Percentiles rank a stretch among this genome's conserved stretches.
These are phyloP conservation scores for Phyllosticta citriasiana DNA, from an alignment of 2,329 filamentous ascomycete species.

Conservation along the genomic window DNA sequence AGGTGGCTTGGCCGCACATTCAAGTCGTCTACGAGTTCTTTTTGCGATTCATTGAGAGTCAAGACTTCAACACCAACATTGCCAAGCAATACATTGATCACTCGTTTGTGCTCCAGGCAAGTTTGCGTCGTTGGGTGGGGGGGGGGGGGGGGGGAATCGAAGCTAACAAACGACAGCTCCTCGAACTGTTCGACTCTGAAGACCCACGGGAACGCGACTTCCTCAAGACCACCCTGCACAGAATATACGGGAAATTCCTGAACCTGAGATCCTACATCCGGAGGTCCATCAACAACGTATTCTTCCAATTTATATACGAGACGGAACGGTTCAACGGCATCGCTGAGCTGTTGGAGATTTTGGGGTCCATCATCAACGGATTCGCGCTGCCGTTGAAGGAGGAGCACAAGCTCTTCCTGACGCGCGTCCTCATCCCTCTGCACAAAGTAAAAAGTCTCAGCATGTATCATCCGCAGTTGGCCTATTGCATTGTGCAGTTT, in stretches of 20 bases:
- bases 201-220: constrained; percentile 95
- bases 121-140: constrained; percentile 13
- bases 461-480: constrained; percentile 98
- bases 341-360: constrained; percentile 88
- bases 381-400: constrained; percentile 95
- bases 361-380: constrained; percentile 98
- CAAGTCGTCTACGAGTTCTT: constrained; percentile 99
- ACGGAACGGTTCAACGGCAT: constrained; percentile 98
- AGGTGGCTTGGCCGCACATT: constrained; percentile 98
- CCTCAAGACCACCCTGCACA: constrained; percentile 92
- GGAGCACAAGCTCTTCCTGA: constrained; percentile 97
- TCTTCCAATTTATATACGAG: constrained; percentile 99
- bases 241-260: constrained; percentile 98
- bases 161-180: constrained; percentile 44
- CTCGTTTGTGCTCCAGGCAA: constrained; percentile 77
- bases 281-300: constrained; percentile 98
- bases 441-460: constrained; percentile 98
- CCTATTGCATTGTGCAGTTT: constrained; percentile 98
- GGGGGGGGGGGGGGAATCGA: neutral
- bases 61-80: constrained; percentile 99
- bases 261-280: constrained; percentile 96
- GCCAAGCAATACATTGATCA: constrained; percentile 98
- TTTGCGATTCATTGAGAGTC: constrained; percentile 95
- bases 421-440: constrained; percentile 79
- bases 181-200: constrained; percentile 98